Evolutionary conservation across 805 yeast genomes (phyloP).

Genomic region (Jamesozyma gamospora): DNA sequence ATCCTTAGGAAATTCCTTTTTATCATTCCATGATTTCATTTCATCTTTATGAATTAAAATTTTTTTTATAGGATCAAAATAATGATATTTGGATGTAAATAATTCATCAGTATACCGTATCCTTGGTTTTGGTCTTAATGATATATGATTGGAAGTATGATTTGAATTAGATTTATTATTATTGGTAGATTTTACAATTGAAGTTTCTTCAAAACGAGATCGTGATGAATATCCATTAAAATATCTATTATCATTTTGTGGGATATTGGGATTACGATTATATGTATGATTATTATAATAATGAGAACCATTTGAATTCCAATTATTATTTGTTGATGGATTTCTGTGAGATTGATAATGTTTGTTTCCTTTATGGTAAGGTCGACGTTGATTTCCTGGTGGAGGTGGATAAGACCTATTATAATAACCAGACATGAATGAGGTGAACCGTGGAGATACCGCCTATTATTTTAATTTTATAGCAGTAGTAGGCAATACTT

Average conservation of each 20-base stretch:
- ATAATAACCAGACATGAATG: slow-evolving; percentile 15
- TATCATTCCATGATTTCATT: slow-evolving; percentile 19
- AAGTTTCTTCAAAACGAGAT: neutral
- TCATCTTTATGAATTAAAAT: slow-evolving; percentile 14
- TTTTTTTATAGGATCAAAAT: slow-evolving; percentile 20
- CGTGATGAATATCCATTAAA: too few species aligned
- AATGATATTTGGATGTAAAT: slow-evolving; percentile 22
- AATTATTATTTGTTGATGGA: too few species aligned
- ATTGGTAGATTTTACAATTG: neutral
- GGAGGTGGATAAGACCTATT: slow-evolving; percentile 14
- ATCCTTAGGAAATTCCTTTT: slow-evolving; percentile 12
- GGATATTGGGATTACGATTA: too few species aligned
- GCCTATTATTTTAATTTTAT: too few species aligned
- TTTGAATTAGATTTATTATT: neutral
- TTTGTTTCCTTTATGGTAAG: neutral
- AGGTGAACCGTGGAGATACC: too few species aligned
- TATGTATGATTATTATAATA: neutral
- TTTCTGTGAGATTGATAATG: too few species aligned
- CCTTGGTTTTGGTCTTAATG: slow-evolving; percentile 16
- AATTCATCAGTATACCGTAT: slow-evolving; percentile 16
- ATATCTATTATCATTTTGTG: too few species aligned
- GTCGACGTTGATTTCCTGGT: slow-evolving; percentile 10
- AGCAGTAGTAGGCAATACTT: too few species aligned
- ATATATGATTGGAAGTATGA: neutral
- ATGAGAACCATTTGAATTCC: too few species aligned